Evolutionary conservation across 2,329 filamentous ascomycete species (phyloP), one percentile per base, ranked within the genome.

Genomic region (Xylariaceae sp.): DNA sequence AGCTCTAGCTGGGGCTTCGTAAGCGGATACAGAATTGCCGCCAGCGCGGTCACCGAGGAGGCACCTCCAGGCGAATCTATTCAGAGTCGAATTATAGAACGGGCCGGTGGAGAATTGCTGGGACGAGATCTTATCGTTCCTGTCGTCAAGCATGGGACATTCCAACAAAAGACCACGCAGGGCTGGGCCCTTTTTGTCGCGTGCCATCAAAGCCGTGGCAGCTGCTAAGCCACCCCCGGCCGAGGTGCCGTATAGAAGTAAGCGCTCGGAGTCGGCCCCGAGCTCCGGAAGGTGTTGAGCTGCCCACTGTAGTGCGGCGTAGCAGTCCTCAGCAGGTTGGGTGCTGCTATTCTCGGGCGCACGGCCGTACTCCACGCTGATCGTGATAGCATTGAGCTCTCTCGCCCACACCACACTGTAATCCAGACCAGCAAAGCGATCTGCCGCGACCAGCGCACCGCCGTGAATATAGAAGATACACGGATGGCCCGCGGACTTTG

Each of bases 171-270:
- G 71, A 20, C 72, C 74, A 7, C 70, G 68, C 2, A 78, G 56
- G n/a, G 66, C 66, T 1, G 71, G 71, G 1, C 70, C 62, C 20
- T 61, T 65, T n/a, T 63, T 63, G 60, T 77, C 74, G n/a, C 73
- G 67, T 2, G 66, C 67, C 74, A 84, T 78, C 21, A 86, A 69
- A 1, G 80, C 76, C 60, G 81, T 73, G 3, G 77, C 80, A 1
- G 81, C 80, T 0, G 82, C 82, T 16, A 87, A 70, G 50, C 83
- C 81, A 2, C 81, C 83, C 2, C 83, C 83, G 1, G 82, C 83
- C 20, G 80, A 84, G 51, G 81, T 79, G 3, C 83, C 83, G 52
- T 77, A 77, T 18, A 85, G 72, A 12, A 84, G 76, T 26, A 86
- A 76, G 37, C 77, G 79, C 0, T 77, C 74, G 2, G 74, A 70